Evolutionary conservation across 1,139 yeast genomes (phyloP), one percentile per base, ranked within the genome.

Genomic region (Hansenula anomala): DNA sequence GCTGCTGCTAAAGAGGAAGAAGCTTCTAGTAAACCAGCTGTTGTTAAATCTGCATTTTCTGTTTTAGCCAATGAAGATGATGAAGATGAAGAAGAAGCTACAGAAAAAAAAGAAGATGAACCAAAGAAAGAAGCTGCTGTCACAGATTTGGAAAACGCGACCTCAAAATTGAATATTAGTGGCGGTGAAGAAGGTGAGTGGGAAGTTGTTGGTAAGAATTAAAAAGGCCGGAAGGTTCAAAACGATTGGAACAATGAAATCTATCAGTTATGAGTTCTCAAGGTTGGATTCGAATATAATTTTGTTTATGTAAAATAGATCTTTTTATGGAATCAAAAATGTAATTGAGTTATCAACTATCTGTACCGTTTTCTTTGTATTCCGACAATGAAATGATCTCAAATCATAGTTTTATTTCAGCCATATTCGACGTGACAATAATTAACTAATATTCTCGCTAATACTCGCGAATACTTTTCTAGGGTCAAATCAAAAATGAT

Each of bases 41-140:
- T 73, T 37, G 74, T 73, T 56, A 74, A 75, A 59, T 78, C 88
- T 15, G 63, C 73, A 22, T 88, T 72, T 58, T 75, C 80, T 46
- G 87, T 86, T 30, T 72, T 88, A 60, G 71, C 77, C 38, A 67
- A 70, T 41, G 90, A 82, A 37, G 85, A 74, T 36, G 89, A 80
- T 23, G 86, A 77, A 13, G 85, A 75, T 27, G 88, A 80, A 17
- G 85, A 77, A 6, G 84, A 77, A 38, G 73, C 63, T 36, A 66
- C 55, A 38, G 68, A 61, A 34, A 63, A 56, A 42, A 59, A 78
- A 18, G 82, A 74, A 3, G 82, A 75, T 39, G 71, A 63, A 37
- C 64, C 53, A 36, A 66, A 60, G 28, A 63, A 56, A 34, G 38
- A 32, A 36, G 37, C 40, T 27, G 36, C 43, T 36, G 46, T 48